Conservation (phyloP, 2,329 filamentous ascomycete genomes). For the Pseudogymnoascus sp. region DNA sequence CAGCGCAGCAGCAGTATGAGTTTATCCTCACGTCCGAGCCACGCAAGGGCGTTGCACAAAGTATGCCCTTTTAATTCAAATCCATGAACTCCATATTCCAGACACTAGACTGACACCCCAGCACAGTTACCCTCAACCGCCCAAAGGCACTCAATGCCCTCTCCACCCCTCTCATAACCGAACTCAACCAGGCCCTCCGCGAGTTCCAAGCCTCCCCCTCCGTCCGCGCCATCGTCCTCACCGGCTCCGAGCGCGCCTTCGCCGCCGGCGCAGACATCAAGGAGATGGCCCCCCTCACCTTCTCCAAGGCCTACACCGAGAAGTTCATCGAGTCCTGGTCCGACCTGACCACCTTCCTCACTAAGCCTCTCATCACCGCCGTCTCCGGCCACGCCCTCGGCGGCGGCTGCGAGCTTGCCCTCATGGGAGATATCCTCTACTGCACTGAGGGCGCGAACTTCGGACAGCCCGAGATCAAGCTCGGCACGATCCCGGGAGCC, state of each 20-base stretch:
- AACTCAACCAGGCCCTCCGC: slow-evolving; percentile 73
- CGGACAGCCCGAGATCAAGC: slow-evolving; percentile 93
- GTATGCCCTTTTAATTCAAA: slow-evolving; percentile 41
- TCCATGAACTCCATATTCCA: not conserved
- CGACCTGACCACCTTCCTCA: slow-evolving; percentile 70
- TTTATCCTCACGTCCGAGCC: slow-evolving; percentile 76
- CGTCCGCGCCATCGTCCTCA: slow-evolving; percentile 74
- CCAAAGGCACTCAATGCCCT: slow-evolving; percentile 95
- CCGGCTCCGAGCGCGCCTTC: slow-evolving; percentile 83
- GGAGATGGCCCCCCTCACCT: slow-evolving; percentile 92
- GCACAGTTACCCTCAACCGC: slow-evolving; percentile 78
- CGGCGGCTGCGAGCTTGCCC: slow-evolving; percentile 89
- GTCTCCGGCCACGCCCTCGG: slow-evolving; percentile 93
- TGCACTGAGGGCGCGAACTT: slow-evolving; percentile 81
- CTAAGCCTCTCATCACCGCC: slow-evolving; percentile 90
- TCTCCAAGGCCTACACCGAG: slow-evolving; percentile 75
- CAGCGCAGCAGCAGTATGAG: slow-evolving; percentile 53
- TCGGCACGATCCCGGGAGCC: slow-evolving; percentile 85
- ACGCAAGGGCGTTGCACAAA: slow-evolving; percentile 81
- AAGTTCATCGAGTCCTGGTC: slow-evolving; percentile 98
- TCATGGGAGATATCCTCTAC: slow-evolving; percentile 97
- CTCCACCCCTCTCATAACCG: slow-evolving; percentile 79
- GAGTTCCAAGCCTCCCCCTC: slow-evolving; percentile 62
- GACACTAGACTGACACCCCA: not conserved
- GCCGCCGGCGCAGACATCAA: slow-evolving; percentile 97